Conservation (phyloP, 73 alveolate genomes). For the Paramecium sonneborni region DNA sequence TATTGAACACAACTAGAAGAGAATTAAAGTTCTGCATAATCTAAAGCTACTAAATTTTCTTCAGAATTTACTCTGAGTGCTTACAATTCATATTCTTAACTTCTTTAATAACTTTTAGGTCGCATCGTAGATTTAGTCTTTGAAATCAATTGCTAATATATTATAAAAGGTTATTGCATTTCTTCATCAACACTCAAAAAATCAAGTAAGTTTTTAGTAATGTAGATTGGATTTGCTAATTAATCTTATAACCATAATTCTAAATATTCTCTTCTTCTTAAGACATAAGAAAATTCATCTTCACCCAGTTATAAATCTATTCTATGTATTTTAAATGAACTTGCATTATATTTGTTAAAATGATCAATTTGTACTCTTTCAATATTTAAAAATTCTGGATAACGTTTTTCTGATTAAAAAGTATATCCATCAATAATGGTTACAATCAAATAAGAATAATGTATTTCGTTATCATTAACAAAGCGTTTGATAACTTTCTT, state of each 20-base stretch:
- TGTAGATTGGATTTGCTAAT: neutral
- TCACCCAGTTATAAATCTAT: constrained; percentile 7
- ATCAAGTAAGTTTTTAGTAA: constrained; percentile 4
- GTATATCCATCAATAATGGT: neutral
- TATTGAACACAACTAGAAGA: neutral
- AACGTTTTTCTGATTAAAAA: constrained; percentile 42
- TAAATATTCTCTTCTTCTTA: constrained; percentile 26
- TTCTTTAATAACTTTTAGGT: neutral
- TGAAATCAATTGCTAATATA: neutral
- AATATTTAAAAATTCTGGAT: neutral
- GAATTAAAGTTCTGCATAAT: constrained; percentile 1
- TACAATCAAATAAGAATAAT: neutral
- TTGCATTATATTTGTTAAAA: neutral
- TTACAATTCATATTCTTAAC: neutral
- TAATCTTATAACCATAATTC: neutral
- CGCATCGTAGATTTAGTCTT: neutral
- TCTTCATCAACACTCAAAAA: neutral
- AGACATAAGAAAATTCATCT: constrained; percentile 46
- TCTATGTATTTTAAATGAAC: neutral
- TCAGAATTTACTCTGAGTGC: neutral
- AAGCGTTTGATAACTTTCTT: constrained; percentile 1
- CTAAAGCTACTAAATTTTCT: constrained; percentile 2
- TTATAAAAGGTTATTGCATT: neutral
- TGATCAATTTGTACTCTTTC: constrained; percentile 15
- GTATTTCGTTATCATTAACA: constrained; percentile 44